These are phyloP conservation scores for Thuidium tamariscinum DNA, from an alignment of 225 moss, liverwort and hornwort species.

Conservation along the genomic window DNA sequence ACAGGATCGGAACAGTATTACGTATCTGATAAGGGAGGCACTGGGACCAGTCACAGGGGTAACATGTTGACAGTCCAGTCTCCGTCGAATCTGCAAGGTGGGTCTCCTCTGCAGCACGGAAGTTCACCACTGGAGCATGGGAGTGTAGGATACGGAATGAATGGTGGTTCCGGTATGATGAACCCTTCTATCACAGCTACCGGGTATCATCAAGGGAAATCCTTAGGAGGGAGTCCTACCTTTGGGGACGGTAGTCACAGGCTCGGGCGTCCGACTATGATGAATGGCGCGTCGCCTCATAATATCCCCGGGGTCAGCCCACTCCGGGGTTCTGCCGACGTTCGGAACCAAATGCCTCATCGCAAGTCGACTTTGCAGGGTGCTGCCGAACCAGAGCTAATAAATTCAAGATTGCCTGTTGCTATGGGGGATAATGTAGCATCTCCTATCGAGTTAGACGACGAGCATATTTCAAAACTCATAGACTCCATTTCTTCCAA, in stretches of 20 bases:
- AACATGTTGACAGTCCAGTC: conserved; percentile 30
- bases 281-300: conserved; percentile 41
- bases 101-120: conserved; percentile 47
- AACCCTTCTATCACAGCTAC: conserved; percentile 35
- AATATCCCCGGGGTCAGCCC: conserved; percentile 20
- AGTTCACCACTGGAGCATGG: conserved; percentile 40
- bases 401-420: conserved; percentile 72
- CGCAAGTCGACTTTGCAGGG: conserved; percentile 57
- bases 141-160: conserved; percentile 27
- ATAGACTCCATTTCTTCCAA: conserved; percentile 90
- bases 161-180: conserved; percentile 31
- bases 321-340: conserved; percentile 44
- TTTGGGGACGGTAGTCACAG: conserved; percentile 72
- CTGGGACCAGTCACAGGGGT: not conserved
- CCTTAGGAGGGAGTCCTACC: conserved; percentile 29
- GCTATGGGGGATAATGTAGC: conserved; percentile 85
- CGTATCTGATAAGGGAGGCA: conserved; percentile 44
- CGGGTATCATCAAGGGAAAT: conserved; percentile 56
- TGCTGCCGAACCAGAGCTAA: conserved; percentile 54
- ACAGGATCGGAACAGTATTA: conserved; percentile 44
- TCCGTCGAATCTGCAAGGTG: conserved; percentile 53
- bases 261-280: conserved; percentile 34
- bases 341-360: conserved; percentile 48
- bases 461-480: conserved; percentile 71
- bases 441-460: conserved; percentile 90